phyloP scores from a whole-genome alignment of 1,284 basidiomycete genomes.

The Cryptococcus sp. region DNA sequence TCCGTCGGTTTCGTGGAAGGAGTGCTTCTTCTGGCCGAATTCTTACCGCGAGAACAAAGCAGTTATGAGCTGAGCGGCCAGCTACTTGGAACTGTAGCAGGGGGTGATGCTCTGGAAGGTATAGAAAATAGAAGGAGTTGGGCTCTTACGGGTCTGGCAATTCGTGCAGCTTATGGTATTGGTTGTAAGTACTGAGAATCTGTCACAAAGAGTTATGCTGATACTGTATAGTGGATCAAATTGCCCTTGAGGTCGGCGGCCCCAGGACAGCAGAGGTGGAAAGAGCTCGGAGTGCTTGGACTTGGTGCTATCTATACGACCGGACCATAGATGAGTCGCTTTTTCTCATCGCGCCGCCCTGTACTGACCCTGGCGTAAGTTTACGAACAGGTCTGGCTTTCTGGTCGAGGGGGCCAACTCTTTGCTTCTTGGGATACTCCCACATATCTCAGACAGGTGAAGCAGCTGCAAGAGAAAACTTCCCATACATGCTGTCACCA shows the following conservation, averaged over 20 bases:
- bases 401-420: slow-evolving; percentile 47
- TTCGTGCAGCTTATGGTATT: slow-evolving; percentile 42
- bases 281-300: slow-evolving; percentile 47
- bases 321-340: slow-evolving; percentile 40
- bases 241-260: slow-evolving; percentile 38
- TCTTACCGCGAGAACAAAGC: slow-evolving; percentile 30
- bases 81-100: slow-evolving; percentile 9
- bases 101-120: slow-evolving; percentile 33
- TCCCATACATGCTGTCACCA: slow-evolving; percentile 41
- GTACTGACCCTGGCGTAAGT: slow-evolving; percentile 17
- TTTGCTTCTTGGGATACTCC: slow-evolving; percentile 46
- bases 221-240: slow-evolving; percentile 28
- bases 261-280: slow-evolving; percentile 37
- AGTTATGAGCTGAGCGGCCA: slow-evolving; percentile 7
- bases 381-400: slow-evolving; percentile 48
- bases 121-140: slow-evolving; percentile 46
- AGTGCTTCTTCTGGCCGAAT: slow-evolving; percentile 46
- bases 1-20: slow-evolving; percentile 49
- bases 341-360: neutral
- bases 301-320: slow-evolving; percentile 50
- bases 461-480: slow-evolving; percentile 41
- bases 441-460: slow-evolving; percentile 43
- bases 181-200: slow-evolving; percentile 29
- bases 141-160: slow-evolving; percentile 47
- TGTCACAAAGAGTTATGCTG: neutral